Evolutionary conservation across 495 filamentous ascomycete species (phyloP), one percentile per base, ranked within the genome.

Genomic region (Aspergillus affinis): DNA sequence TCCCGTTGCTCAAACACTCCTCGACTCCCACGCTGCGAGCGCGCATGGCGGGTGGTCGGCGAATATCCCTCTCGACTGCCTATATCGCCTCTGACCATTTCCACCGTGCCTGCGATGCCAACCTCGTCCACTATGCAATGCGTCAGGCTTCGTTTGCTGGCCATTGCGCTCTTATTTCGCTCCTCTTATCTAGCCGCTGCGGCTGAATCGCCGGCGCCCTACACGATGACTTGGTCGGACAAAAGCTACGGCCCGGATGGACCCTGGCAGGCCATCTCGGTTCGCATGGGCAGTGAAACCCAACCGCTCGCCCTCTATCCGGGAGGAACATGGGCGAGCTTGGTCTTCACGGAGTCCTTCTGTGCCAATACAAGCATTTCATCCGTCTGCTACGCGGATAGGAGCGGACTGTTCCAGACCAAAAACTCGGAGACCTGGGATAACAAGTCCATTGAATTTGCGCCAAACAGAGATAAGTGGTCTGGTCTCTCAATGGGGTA

Each of bases 181-280:
- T 30, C 4, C 29, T 30, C 29, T 30, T 4, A 30, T 8, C 29
- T 30, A 4, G 29, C 29, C 29, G 29, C 29, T 30, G 29, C 8
- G 29, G 29, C 29, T 30, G 8, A 30, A 4, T 30, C 29, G 29
- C 29, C 29, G 4, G 29, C 46, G 48, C 60, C 60, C 3, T 54
- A 53, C 47, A 49, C 49, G 3, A 51, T 66, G 55, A 59, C 29
- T 36, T 66, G 61, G 64, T 61, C 61, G 0, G 21, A 30, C 0
- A 47, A 60, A 55, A n/a, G 54, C 19, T 63, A 63, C 52, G 64
- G 64, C 13, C 64, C 64, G 0, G 61, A 66, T 51, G 61, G 61
- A 0, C 64, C 64, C 17, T 66, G 61, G 64, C 58, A 66, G 9
- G 58, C 61, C 3, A 61, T 66, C 8, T 27, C 12, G 15, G 36